These are phyloP conservation scores for Echites panduratus DNA, from an alignment of 257 asterid species.

Conservation along the genomic window DNA sequence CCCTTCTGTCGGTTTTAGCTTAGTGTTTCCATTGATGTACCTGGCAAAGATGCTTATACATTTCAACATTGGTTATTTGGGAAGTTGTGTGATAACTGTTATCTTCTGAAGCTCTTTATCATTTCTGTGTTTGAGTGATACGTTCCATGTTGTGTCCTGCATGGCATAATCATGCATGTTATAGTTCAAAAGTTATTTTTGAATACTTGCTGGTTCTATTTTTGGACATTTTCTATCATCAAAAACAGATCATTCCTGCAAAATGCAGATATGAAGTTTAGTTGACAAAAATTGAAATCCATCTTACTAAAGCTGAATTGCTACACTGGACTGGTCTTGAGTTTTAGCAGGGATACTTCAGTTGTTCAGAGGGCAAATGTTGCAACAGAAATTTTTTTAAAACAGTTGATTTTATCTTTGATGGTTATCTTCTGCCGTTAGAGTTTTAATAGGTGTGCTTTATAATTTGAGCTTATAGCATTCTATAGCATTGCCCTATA, in stretches of 20 bases:
- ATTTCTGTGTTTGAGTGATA: neutral
- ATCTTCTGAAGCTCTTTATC: neutral
- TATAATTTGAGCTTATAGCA: too few species aligned
- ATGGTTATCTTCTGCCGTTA: too few species aligned
- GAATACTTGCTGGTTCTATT: neutral
- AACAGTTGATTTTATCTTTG: too few species aligned
- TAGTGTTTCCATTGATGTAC: constrained; percentile 67
- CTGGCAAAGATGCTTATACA: constrained; percentile 76
- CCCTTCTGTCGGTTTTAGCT: constrained; percentile 48
- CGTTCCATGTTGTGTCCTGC: neutral
- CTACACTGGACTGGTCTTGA: constrained; percentile 79
- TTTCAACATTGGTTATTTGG: constrained; percentile 88
- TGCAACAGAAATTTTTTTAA: too few species aligned
- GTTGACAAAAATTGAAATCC: constrained; percentile 83
- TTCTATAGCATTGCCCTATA: too few species aligned
- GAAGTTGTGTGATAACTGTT: constrained; percentile 43
- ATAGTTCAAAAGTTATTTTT: neutral
- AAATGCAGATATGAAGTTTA: constrained; percentile 64
- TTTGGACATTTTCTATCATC: constrained; percentile 5
- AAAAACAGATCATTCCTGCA: constrained; percentile 69
- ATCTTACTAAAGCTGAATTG: constrained; percentile 82
- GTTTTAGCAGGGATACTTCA: constrained; percentile 35
- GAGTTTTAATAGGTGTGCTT: too few species aligned
- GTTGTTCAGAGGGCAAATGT: constrained; percentile 40
- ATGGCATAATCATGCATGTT: neutral